These are phyloP conservation scores for Fusarium paranaense DNA, from an alignment of 2,329 filamentous ascomycete species.

Conservation along the genomic window DNA sequence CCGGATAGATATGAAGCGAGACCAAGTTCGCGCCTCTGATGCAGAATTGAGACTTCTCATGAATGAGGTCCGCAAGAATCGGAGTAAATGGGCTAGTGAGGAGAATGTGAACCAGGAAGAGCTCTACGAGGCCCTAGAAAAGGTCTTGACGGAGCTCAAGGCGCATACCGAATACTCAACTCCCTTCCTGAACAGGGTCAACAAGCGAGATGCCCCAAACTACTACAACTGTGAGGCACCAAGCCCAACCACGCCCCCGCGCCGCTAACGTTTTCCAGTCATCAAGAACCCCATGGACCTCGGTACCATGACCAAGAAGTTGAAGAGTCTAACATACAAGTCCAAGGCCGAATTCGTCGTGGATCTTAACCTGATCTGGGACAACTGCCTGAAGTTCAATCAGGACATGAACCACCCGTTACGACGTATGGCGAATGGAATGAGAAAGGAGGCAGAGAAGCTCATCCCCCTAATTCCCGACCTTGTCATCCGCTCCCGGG, in stretches of 20 bases:
- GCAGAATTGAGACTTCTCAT: constrained; percentile 91
- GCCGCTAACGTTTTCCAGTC: constrained; percentile 61
- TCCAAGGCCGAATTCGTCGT: constrained; percentile 95
- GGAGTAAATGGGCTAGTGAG: constrained; percentile 98
- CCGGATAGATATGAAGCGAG: constrained; percentile 91
- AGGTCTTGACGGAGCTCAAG: constrained; percentile 96
- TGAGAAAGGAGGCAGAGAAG: constrained; percentile 98
- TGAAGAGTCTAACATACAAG: constrained; percentile 82
- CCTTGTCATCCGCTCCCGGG: constrained; percentile 87
- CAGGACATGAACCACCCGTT: constrained; percentile 88
- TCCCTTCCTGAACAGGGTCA: constrained; percentile 94
- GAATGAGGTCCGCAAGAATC: constrained; percentile 97
- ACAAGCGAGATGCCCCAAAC: constrained; percentile 96
- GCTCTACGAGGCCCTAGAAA: constrained; percentile 95
- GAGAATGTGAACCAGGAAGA: constrained; percentile 98
- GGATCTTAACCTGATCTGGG: constrained; percentile 95
- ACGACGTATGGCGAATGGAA: constrained; percentile 91
- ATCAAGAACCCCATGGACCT: constrained; percentile 99
- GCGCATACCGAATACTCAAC: constrained; percentile 97
- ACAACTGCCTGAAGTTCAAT: constrained; percentile 97
- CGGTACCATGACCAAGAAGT: constrained; percentile 97
- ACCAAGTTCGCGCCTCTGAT: constrained; percentile 91
- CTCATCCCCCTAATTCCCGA: constrained; percentile 95
- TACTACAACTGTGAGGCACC: constrained; percentile 84
- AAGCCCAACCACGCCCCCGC: neutral